phyloP scores from a whole-genome alignment of 2,329 filamentous ascomycete species.

The Didymella exigua region DNA sequence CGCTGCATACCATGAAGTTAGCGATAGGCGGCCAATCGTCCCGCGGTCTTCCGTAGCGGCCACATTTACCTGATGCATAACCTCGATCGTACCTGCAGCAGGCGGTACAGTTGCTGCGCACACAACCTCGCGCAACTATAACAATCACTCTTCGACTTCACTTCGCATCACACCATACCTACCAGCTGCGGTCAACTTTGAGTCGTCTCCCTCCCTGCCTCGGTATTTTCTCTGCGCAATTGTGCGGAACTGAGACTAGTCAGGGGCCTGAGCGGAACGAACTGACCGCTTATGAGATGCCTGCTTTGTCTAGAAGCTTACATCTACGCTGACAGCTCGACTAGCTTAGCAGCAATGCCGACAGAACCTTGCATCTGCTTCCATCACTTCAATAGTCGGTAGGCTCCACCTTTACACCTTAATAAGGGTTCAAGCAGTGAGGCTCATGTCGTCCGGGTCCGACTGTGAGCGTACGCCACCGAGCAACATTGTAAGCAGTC shows the following conservation, averaged over 20 bases:
- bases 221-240: not conserved
- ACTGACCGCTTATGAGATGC: not conserved
- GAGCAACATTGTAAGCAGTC: too few species aligned
- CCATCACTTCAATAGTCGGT: not conserved
- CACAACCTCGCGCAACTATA: not conserved
- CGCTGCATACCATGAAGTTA: not conserved
- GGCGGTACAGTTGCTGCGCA: not conserved
- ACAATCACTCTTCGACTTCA: not conserved
- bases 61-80: not conserved
- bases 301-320: not conserved
- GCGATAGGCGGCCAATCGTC: not conserved
- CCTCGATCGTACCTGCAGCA: not conserved
- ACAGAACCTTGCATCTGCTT: not conserved
- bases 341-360: not conserved
- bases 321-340: not conserved
- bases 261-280: not conserved
- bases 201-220: not conserved
- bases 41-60: not conserved
- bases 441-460: not conserved
- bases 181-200: not conserved
- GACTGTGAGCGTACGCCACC: not conserved
- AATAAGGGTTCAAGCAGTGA: not conserved
- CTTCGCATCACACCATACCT: not conserved
- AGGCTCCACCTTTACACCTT: not conserved
- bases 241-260: not conserved